Conservation (phyloP, 2,329 filamentous ascomycete species). For the Exophiala sp. region DNA sequence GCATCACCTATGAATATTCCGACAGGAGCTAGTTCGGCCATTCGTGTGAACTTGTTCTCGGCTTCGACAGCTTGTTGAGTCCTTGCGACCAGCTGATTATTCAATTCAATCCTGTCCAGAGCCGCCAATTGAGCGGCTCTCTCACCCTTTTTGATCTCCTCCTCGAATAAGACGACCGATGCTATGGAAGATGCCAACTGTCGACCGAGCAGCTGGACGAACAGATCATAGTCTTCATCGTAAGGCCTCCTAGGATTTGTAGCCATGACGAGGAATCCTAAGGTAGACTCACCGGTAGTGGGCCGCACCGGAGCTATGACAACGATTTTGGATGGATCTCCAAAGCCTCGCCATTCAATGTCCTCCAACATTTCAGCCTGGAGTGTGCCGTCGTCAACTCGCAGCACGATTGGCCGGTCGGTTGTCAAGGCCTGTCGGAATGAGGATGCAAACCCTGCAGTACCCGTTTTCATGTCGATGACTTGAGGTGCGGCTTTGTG, state of each 20-base stretch:
- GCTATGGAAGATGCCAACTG: conserved; percentile 77
- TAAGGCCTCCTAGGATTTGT: conserved; percentile 75
- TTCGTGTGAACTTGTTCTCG: conserved; percentile 75
- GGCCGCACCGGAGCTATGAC: conserved; percentile 77
- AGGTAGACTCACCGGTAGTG: conserved; percentile 67
- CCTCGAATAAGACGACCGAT: conserved; percentile 77
- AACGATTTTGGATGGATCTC: conserved; percentile 65
- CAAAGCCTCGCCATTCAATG: conserved; percentile 67
- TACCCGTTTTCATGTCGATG: conserved; percentile 67
- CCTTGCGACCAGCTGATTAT: conserved; percentile 65
- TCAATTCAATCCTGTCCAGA: conserved; percentile 72
- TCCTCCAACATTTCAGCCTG: conserved; percentile 63
- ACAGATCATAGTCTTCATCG: conserved; percentile 75
- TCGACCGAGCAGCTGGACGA: conserved; percentile 69
- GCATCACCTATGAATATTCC: conserved; percentile 81
- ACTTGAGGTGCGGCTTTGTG: conserved; percentile 59
- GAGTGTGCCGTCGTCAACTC: conserved; percentile 63
- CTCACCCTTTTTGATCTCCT: conserved; percentile 73
- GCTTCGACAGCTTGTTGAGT: conserved; percentile 57
- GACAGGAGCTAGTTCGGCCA: conserved; percentile 80
- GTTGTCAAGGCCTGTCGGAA: conserved; percentile 72
- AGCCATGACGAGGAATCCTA: conserved; percentile 76
- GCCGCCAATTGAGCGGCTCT: conserved; percentile 70
- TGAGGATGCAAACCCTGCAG: conserved; percentile 70
- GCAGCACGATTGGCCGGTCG: conserved; percentile 64